Evolutionary conservation across 306 rosid genomes (phyloP), one percentile per base, ranked within the genome.

Genomic region (Oemleria cerasiformis): DNA sequence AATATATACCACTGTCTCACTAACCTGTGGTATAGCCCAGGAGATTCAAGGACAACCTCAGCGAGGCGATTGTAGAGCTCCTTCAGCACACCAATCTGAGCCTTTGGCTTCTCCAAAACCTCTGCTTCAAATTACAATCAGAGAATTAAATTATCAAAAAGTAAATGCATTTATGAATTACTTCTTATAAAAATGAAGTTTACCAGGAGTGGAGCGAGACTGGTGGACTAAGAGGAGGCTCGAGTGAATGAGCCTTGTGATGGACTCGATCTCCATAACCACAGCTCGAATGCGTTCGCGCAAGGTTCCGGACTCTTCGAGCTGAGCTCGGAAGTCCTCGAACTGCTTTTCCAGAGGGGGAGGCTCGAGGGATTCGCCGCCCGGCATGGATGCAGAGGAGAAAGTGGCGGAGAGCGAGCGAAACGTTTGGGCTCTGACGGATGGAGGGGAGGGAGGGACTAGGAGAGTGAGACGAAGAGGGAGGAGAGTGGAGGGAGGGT

Each of bases 171-270:
- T 53, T n/a, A 51, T n/a, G 19, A 51, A 51, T 51, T 6, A 49
- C n/a, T 1, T 6, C 4, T 6, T 19, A n/a, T n/a, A n/a, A 4
- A 8, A n/a, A 19, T 19, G 42, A 13, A 5, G 9, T 49, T 4
- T 87, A 94, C 97, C 99, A 17, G 95, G 88, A 41, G 88, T 84
- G 16, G 92, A 85, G 9, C 95, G 91, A 80, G 95, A 89, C 67
- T 94, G 96, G 74, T 94, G 99, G 65, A 94, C 96, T 12, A 89
- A 84, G 65, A 91, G 97, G 53, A 94, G 80, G 68, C 81, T 81
- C 19, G 95, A 90, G 57, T 91, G 85, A 72, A 89, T 86, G 66
- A 89, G 67, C 78, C 99, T 79, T 0, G 90, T 57, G 40, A 88
- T 80, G 74, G 99, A 91, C 72, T 94, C 99, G 15, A 94, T 87